A percentile compares a stretch with the other conserved stretches of the same genome.
These are phyloP conservation scores for Pseudogymnoascus sp. DNA, from an alignment of 2,329 filamentous ascomycete genomes.

Conservation along the genomic window DNA sequence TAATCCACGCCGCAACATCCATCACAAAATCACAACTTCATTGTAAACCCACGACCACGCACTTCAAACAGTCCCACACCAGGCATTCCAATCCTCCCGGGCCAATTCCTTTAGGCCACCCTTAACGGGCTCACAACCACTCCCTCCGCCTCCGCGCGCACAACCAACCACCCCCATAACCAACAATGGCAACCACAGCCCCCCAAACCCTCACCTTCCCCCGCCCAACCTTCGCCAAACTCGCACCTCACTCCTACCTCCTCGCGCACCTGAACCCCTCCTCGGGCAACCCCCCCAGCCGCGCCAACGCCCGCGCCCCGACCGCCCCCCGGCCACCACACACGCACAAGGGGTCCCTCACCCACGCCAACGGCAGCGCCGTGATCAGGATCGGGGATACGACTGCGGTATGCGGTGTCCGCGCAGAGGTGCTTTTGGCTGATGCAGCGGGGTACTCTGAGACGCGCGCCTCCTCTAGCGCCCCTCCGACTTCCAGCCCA, in stretches of 20 bases:
- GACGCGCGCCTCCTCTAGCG: constrained; percentile 21
- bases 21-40: not conserved
- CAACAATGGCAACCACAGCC: constrained; percentile 12
- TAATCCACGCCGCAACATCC: not conserved
- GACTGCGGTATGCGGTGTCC: constrained; percentile 86
- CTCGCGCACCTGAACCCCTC: constrained; percentile 72
- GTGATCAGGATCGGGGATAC: constrained; percentile 85
- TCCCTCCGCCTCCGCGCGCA: not conserved
- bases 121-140: not conserved
- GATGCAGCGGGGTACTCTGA: constrained; percentile 61
- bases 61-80: not conserved
- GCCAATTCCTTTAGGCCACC: not conserved
- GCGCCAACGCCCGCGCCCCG: constrained; percentile 73
- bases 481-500: no score
- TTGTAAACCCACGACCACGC: not conserved
- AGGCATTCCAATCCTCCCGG: not conserved
- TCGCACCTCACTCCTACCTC: constrained; percentile 82
- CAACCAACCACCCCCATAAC: not conserved
- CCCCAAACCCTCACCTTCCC: constrained; percentile 35
- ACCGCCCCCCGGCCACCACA: constrained; percentile 62
- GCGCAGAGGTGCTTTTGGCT: constrained; percentile 73
- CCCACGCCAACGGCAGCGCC: constrained; percentile 82
- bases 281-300: constrained; percentile 37
- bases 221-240: constrained; percentile 72
- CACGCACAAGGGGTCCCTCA: constrained; percentile 74